phyloP scores from a whole-genome alignment of 2,329 filamentous ascomycete genomes.

The Cercospora canescens region DNA sequence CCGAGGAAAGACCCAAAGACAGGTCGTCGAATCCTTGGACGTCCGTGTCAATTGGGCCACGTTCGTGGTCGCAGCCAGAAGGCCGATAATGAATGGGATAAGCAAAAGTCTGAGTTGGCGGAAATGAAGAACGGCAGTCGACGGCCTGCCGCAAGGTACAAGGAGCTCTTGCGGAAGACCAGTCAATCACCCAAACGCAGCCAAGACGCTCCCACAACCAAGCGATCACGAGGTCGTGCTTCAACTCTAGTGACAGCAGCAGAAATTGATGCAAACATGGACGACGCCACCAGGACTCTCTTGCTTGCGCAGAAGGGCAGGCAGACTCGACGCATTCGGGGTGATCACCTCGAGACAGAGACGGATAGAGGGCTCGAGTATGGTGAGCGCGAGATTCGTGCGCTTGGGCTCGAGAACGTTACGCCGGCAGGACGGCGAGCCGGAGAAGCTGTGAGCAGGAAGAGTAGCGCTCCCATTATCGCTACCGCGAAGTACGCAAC shows the following conservation, averaged over 20 bases:
- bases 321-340: constrained; percentile 1
- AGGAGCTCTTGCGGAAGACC: background rate
- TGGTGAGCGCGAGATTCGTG: background rate
- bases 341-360: constrained; percentile 4
- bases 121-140: background rate
- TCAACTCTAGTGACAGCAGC: background rate
- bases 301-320: background rate
- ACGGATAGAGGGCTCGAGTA: background rate
- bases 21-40: background rate
- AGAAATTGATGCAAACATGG: background rate
- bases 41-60: constrained; percentile 8
- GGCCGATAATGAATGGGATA: constrained; percentile 1
- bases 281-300: constrained; percentile 1
- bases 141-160: background rate
- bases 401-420: background rate
- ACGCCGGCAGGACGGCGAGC: background rate
- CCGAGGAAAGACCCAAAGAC: background rate
- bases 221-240: background rate
- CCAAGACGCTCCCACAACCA: background rate
- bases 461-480: background rate
- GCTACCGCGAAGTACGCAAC: background rate
- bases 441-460: background rate
- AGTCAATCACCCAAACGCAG: constrained; percentile 1
- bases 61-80: constrained; percentile 7
- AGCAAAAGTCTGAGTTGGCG: background rate